Evolutionary conservation across 139 green algal species (phyloP).

Genomic region (Zygnema cylindricum): DNA sequence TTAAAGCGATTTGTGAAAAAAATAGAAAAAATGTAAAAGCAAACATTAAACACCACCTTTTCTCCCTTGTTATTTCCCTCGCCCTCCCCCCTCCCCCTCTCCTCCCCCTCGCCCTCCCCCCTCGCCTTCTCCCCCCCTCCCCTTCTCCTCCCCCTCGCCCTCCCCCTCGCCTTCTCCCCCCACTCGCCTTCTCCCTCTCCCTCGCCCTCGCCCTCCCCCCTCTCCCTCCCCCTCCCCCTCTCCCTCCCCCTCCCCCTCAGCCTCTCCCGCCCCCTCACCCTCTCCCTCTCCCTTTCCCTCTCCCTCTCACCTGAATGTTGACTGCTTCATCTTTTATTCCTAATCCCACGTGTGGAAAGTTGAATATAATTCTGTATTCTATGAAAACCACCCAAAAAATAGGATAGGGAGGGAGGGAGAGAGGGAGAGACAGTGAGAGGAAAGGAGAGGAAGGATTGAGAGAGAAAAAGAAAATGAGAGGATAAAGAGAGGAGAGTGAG

Average conservation of each 20-base stretch:
- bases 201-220: not conserved
- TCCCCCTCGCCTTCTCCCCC: not conserved
- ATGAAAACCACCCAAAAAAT: no score
- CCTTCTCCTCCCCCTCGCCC: not conserved
- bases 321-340: slow-evolving; percentile 62
- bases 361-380: slow-evolving; percentile 53
- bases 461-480: no score
- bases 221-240: not conserved
- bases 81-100: slow-evolving; percentile 3
- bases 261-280: no score
- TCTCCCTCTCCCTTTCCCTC: no score
- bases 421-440: no score
- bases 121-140: not conserved
- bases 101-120: slow-evolving; percentile 13
- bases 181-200: slow-evolving; percentile 20
- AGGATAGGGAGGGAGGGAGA: no score
- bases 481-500: no score
- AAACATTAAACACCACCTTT: not conserved
- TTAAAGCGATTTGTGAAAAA: no score
- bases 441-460: no score
- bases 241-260: no score
- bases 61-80: slow-evolving; percentile 3
- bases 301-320: slow-evolving; percentile 57
- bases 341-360: slow-evolving; percentile 57
- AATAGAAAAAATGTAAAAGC: no score